Base-by-base conservation (phyloP, 805 yeast genomes). In the Yamadazyma olivae region DNA sequence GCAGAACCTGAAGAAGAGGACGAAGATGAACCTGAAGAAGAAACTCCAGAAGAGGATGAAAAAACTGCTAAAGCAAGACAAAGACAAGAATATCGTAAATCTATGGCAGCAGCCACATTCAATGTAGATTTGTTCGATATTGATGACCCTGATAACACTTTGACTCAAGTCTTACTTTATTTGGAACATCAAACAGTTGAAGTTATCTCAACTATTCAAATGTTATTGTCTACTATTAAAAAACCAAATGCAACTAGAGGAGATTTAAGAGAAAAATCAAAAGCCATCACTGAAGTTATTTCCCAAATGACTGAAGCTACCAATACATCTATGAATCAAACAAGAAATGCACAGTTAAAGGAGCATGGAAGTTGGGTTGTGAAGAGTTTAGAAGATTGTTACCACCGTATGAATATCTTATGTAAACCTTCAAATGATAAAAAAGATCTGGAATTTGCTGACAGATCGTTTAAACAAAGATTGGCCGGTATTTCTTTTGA, bases 401-500 rank as follows among this genome's bases (percentile, higher is more conserved):
- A 81, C 31, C 78, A 78, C 48, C 76, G 98, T 53, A 85, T 91
- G 95, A 77, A 76, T 31, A 70, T 74, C 19, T 70, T 91, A 42
- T 82, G 90, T 54, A 61, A 58, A 43, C 66, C 70, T 10, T 68
- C 64, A 27, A 27, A 50, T 5, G 43, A 33, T 28, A 60, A 61
- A 46, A 51, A 61, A 27, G 84, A 80, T 45, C 62, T 53, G 23
- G 86, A 81, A 36, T 80, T 74, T 54, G 96, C 96, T 2, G 95
- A 88, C 54, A 83, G 85, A 57, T 84, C 84, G 49, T 83, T 88
- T 66, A 87, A 87, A 61, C 97, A 91, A 61, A 77, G 97, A 52
- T 75, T 91, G 46, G 98, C 98, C 0, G 97, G 97, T 2, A 83
- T 90, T 48, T 91, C 96, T 19, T 91, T 89, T 64, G 98, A 91